A percentile compares a stretch with the other conserved stretches of the same genome.
Conservation (phyloP, 805 yeast genomes). For the Starmera quercuum region DNA sequence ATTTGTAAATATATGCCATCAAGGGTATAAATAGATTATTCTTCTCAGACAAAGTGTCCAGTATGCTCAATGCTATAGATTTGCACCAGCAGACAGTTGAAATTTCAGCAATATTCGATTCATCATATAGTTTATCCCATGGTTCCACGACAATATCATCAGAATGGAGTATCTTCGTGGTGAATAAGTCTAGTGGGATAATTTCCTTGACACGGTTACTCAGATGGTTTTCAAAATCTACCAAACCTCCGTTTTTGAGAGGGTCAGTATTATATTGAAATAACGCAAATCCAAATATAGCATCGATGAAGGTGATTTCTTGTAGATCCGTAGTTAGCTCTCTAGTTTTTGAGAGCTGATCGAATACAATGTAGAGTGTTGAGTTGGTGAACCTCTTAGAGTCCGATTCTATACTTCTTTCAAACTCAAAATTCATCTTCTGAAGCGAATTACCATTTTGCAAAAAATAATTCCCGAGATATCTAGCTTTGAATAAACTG, state of each 20-base stretch:
- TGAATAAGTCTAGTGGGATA: slow-evolving; percentile 9
- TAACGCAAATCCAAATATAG: slow-evolving; percentile 32
- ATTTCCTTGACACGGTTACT: slow-evolving; percentile 1
- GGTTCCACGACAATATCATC: background rate
- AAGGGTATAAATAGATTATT: slow-evolving; percentile 3
- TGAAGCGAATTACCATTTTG: background rate
- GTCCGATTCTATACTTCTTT: slow-evolving; percentile 4
- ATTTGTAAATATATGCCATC: slow-evolving; percentile 4
- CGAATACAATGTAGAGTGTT: slow-evolving; percentile 22
- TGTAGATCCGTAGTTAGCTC: slow-evolving; percentile 9
- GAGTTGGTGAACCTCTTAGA: slow-evolving; percentile 13
- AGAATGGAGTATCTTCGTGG: slow-evolving; percentile 8
- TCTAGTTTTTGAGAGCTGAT: slow-evolving; percentile 15
- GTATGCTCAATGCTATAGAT: slow-evolving; percentile 4
- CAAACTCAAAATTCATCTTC: slow-evolving; percentile 3
- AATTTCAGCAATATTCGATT: background rate
- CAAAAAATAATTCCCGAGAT: slow-evolving; percentile 1
- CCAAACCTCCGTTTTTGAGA: slow-evolving; percentile 3
- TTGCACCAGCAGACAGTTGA: slow-evolving; percentile 8
- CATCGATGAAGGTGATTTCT: slow-evolving; percentile 25
- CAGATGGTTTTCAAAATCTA: slow-evolving; percentile 12
- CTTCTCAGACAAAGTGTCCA: slow-evolving; percentile 1
- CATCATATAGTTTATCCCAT: background rate
- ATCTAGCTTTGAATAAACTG: slow-evolving; percentile 1
- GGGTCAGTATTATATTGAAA: slow-evolving; percentile 17